Percentiles rank a stretch among this genome's conserved stretches.
Evolutionary conservation across 306 rosid genomes (phyloP).

Genomic region (Amphicarpaea edgeworthii): DNA sequence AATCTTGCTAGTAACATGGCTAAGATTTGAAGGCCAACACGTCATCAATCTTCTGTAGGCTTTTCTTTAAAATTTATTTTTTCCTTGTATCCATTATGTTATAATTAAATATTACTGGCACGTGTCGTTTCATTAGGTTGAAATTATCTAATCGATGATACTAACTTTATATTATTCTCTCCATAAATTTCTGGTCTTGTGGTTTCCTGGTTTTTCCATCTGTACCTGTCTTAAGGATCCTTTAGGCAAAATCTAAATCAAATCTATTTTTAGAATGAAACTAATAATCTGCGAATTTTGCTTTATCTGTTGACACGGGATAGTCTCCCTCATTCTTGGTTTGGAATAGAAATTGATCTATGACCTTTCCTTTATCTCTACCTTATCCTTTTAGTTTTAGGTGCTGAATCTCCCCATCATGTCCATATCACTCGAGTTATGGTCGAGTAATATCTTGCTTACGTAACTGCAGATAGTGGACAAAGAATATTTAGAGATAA

Average conservation of each 20-base stretch:
- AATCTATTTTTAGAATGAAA: constrained; percentile 1
- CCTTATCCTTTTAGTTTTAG: constrained; percentile 6
- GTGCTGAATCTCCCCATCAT: not conserved
- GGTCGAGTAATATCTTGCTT: not conserved
- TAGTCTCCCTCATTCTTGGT: not conserved
- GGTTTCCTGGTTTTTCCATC: constrained; percentile 10
- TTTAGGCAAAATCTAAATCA: not conserved
- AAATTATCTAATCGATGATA: not conserved
- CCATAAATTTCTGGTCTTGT: not conserved
- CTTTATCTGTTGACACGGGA: constrained; percentile 3
- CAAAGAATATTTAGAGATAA: not conserved
- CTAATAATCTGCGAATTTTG: not conserved
- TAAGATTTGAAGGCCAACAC: not conserved
- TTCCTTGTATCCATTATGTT: not conserved
- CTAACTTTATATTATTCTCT: not conserved
- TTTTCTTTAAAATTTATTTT: too few relatives aligned
- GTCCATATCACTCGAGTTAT: constrained; percentile 5
- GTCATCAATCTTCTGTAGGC: not conserved
- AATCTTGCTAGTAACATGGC: not conserved
- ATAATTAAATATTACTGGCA: not conserved
- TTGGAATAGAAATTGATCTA: constrained; percentile 2
- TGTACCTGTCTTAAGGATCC: not conserved
- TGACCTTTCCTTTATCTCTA: not conserved
- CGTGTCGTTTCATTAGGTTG: constrained; percentile 9
- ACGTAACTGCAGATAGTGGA: constrained; percentile 17